phyloP scores from a whole-genome alignment of 1,284 basidiomycete species.

The Sanguinoderma infundibulare region DNA sequence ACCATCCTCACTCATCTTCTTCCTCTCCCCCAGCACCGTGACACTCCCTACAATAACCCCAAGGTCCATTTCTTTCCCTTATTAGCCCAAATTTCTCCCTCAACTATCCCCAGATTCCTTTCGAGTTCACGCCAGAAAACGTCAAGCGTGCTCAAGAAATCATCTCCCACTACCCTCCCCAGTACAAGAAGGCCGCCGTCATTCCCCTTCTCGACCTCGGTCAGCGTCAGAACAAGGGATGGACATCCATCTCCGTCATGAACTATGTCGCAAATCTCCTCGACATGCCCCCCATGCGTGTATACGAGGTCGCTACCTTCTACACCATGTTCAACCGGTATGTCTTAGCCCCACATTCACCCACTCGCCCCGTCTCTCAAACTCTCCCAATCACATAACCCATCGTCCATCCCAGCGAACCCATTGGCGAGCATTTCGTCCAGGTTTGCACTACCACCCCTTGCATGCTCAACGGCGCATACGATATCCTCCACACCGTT shows the following conservation, averaged over 20 bases:
- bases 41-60: slow-evolving; percentile 92
- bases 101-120: slow-evolving; percentile 74
- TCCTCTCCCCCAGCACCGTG: slow-evolving; percentile 72
- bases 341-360: slow-evolving; percentile 30
- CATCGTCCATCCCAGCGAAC: slow-evolving; percentile 62
- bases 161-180: slow-evolving; percentile 91
- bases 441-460: slow-evolving; percentile 99
- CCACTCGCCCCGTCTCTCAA: not conserved
- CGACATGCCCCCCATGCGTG: slow-evolving; percentile 97
- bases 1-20: slow-evolving; percentile 11
- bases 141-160: slow-evolving; percentile 87
- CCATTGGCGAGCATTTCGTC: slow-evolving; percentile 93
- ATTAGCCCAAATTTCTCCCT: too few relatives aligned
- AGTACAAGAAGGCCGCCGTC: slow-evolving; percentile 98
- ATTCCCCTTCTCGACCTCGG: slow-evolving; percentile 97
- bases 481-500: slow-evolving; percentile 87
- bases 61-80: slow-evolving; percentile 49
- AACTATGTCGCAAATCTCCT: slow-evolving; percentile 94
- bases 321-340: slow-evolving; percentile 99
- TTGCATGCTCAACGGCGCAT: slow-evolving; percentile 95
- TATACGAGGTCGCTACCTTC: slow-evolving; percentile 99
- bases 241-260: slow-evolving; percentile 99
- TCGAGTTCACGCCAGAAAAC: slow-evolving; percentile 86
- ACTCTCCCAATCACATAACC: not conserved
- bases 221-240: slow-evolving; percentile 97